Base-by-base conservation (phyloP, 2,329 filamentous ascomycete species). In the Fusarium pseudoanthophilum region DNA sequence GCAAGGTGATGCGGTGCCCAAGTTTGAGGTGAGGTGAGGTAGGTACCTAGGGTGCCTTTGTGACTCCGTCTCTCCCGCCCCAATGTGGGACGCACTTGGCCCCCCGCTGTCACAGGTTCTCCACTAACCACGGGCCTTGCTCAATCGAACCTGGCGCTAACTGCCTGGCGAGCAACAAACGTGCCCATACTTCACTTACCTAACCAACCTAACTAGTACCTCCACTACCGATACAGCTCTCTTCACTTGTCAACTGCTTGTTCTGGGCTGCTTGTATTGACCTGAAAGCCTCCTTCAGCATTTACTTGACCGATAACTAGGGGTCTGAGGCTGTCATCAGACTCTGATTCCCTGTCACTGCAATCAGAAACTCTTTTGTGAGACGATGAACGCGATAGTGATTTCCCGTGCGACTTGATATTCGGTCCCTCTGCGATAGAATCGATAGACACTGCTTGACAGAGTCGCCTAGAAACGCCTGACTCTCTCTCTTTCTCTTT, bases 121-220 rank as follows among this genome's bases (percentile, higher is more conserved):
- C 55, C 61, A 40, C 65, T 69, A 42, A 52, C 53, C 49, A 49
- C n/a, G 26, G 67, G 56, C 64, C 68, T 64, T 67, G 36, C 69
- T 64, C 64, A 43, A 71, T 73, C 60, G 45, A 74, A 65, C 64
- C 63, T 73, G 64, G 56, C 49, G 69, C 62, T 71, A 67, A 42
- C 36, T 55, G 24, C 36, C 52, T 67, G 55, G 61, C 67, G 42
- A 52, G 53, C 48, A 55, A 68, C 51, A 45, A 71, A 51, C 64
- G 55, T 73, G 51, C 60, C 65, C 52, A 67, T 58, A 53, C 45
- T 26, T 48, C 26, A 48, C 57, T 57, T 56, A 37, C 32, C 51
- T 53, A 53, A 53, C 36, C 36, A 20, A 37, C 30, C 18, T 52
- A 26, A 34, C 24, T 37, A 21, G 32, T 26, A 36, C 51, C 49